Conservation (phyloP, 257 asterid genomes). For the Ilex asprella region DNA sequence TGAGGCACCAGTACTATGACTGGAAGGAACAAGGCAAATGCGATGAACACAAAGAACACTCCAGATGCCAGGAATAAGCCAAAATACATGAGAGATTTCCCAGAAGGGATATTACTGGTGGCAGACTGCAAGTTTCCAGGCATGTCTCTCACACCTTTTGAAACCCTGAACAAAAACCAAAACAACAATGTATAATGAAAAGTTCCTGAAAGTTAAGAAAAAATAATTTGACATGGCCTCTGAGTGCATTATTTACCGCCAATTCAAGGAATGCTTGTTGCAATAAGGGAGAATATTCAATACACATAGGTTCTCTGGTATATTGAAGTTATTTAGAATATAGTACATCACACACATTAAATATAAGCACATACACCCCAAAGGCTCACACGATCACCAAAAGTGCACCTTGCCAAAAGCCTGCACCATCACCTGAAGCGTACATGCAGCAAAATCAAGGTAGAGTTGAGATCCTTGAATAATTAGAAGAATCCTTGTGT, state of each 20-base stretch:
- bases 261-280: too few species aligned
- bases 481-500: background rate
- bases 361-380: too few species aligned
- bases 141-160: slow-evolving; percentile 83
- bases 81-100: slow-evolving; percentile 85
- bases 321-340: too few species aligned
- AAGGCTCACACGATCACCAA: too few species aligned
- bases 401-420: too few species aligned
- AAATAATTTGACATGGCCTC: too few species aligned
- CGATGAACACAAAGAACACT: slow-evolving; percentile 78
- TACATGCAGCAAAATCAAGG: background rate
- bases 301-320: too few species aligned
- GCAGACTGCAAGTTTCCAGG: slow-evolving; percentile 98
- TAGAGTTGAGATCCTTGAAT: background rate
- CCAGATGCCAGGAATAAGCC: slow-evolving; percentile 79
- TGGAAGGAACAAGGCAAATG: slow-evolving; percentile 83
- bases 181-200: background rate
- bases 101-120: slow-evolving; percentile 83
- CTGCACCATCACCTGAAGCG: background rate
- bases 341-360: too few species aligned
- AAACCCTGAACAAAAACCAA: slow-evolving; percentile 40
- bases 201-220: background rate
- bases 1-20: slow-evolving; percentile 87
- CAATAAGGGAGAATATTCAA: too few species aligned
- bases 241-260: background rate